phyloP scores from a whole-genome alignment of 371 early-diverging fungal species.

The Polyrhizophydium stewartii region DNA sequence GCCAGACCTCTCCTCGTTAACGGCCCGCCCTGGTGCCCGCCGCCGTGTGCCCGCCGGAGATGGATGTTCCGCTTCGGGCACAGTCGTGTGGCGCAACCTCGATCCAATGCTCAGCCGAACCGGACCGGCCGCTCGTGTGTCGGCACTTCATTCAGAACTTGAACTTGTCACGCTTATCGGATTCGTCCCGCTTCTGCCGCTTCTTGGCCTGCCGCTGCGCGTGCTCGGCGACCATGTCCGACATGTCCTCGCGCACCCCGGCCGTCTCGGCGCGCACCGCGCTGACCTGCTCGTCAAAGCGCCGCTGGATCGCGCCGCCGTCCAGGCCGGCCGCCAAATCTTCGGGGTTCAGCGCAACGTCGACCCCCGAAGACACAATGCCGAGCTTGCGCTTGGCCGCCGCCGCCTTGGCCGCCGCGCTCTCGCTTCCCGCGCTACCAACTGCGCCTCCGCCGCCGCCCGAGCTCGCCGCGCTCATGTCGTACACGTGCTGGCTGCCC shows the following conservation, averaged over 20 bases:
- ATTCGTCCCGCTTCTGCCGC: conserved; percentile 57
- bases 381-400: conserved; percentile 24
- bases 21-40: too few species aligned
- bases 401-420: not conserved
- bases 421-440: conserved; percentile 2
- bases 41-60: too few species aligned
- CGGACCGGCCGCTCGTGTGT: too few species aligned
- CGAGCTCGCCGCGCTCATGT: conserved; percentile 45
- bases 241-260: conserved; percentile 61
- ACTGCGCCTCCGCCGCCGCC: not conserved
- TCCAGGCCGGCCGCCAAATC: conserved; percentile 43
- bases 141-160: conserved; percentile 59
- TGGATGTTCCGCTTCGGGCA: too few species aligned
- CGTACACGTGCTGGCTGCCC: conserved; percentile 92
- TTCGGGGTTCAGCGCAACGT: conserved; percentile 45
- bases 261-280: conserved; percentile 10
- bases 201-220: conserved; percentile 65
- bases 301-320: conserved; percentile 26
- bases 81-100: too few species aligned
- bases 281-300: conserved; percentile 31
- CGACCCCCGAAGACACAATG: conserved; percentile 18
- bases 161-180: conserved; percentile 66
- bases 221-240: conserved; percentile 87
- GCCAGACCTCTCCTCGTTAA: too few species aligned
- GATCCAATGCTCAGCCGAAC: too few species aligned